These are phyloP conservation scores for Chlamydomonas sp. DNA, from an alignment of 139 green algal species.

Conservation along the genomic window DNA sequence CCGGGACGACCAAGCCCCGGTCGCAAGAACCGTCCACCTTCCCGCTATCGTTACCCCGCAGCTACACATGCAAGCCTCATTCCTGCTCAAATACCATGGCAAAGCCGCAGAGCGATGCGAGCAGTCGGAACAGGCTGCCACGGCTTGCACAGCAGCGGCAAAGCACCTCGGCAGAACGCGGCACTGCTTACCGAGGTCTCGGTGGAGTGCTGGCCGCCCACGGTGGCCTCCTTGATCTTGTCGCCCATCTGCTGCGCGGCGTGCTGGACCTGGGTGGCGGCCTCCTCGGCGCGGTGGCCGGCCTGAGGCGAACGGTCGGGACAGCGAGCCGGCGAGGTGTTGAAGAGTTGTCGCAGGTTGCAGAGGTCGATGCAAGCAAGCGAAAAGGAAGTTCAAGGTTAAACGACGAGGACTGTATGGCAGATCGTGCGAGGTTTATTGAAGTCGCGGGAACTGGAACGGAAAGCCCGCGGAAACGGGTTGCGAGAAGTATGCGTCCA, in stretches of 20 bases:
- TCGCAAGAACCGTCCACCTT: background rate
- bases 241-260: constrained; percentile 2
- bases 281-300: constrained; percentile 29
- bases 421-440: too few relatives aligned
- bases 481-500: too few relatives aligned
- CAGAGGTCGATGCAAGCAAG: background rate
- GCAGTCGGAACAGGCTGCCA: too few relatives aligned
- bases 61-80: background rate
- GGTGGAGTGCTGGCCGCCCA: constrained; percentile 11
- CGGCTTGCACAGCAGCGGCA: too few relatives aligned
- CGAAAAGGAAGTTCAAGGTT: too few relatives aligned
- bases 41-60: background rate
- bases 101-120: too few relatives aligned
- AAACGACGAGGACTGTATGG: too few relatives aligned
- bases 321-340: background rate
- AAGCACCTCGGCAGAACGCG: too few relatives aligned
- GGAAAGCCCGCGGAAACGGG: too few relatives aligned
- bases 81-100: background rate
- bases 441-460: too few relatives aligned
- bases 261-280: constrained; percentile 1
- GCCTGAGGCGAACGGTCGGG: background rate
- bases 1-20: background rate
- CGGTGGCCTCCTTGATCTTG: constrained; percentile 11
- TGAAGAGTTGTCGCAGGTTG: background rate
- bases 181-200: background rate